Evolutionary conservation across 768 basidiomycete species (phyloP), one percentile per base, ranked within the genome.

Genomic region (Auricularia cornea): DNA sequence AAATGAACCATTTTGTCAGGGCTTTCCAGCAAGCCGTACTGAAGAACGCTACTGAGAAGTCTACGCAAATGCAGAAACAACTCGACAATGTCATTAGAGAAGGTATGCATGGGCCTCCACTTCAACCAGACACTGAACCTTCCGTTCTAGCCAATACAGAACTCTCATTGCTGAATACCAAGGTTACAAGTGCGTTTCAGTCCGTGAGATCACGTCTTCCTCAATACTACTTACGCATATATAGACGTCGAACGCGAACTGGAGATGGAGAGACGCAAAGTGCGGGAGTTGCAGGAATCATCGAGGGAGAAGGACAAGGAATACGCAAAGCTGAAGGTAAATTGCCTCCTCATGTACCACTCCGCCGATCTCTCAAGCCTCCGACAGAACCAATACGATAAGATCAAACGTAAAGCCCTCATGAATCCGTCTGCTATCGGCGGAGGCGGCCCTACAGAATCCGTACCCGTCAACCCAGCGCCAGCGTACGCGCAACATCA

Each of bases 21-120:
- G 85, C 90, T 18, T 93, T 91, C 70, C 92, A 94, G 70, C 89
- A 90, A 69, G 91, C 92, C 3, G 84, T 93, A 8, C 79, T 90
- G 29, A 85, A 89, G 30, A 92, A 85, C 71, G 75, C 91, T 60
- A 92, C 86, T 68, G 92, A 93, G 71, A 92, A 87, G 73, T 90
- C 88, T 68, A 83, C 86, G 5, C 89, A 91, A 67, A 70, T 90
- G 48, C 89, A 92, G 70, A 92, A 94, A 68, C 90, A 93, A 68
- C 74, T 94, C 2, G 90, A 92, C 32, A 93, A 87, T 69, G 89
- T 93, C 54, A 78, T 94, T 63, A 78, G 90, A 74, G 92, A 94
- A 84, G 91, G 91, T 89, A 63, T 33, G 31, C n/a, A 33, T 38
- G 20, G 28, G n/a, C 14, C 23, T 66, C 18, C 35, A 30, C n/a